These are phyloP conservation scores for Herpotrichia juniperi DNA, from an alignment of 2,329 filamentous ascomycete genomes.

Conservation along the genomic window DNA sequence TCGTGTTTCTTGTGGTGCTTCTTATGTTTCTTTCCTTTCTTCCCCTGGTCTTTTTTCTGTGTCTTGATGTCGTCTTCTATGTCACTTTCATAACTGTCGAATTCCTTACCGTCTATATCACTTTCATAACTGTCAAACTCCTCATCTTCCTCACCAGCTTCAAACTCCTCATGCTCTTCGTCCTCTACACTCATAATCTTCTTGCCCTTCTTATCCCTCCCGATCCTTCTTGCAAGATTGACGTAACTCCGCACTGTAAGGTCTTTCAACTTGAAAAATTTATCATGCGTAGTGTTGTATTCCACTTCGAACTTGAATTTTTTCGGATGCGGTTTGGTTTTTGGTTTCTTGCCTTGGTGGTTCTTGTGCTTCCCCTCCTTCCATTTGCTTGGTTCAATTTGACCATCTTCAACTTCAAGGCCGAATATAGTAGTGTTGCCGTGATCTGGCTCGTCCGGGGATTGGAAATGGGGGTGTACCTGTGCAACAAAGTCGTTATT, in stretches of 20 bases:
- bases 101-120: slow-evolving; percentile 45
- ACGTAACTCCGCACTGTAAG: slow-evolving; percentile 84
- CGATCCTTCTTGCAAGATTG: slow-evolving; percentile 80
- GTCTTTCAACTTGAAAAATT: slow-evolving; percentile 76
- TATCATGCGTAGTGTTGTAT: slow-evolving; percentile 82
- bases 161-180: slow-evolving; percentile 14
- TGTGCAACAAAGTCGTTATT: slow-evolving; percentile 69
- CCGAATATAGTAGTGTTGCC: slow-evolving; percentile 28
- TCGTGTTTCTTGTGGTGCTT: slow-evolving; percentile 50
- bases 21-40: slow-evolving; percentile 60
- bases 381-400: slow-evolving; percentile 56
- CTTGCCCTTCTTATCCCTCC: slow-evolving; percentile 50
- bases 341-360: slow-evolving; percentile 55
- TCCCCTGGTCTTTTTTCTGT: slow-evolving; percentile 51
- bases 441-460: slow-evolving; percentile 10
- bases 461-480: not conserved
- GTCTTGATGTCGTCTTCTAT: slow-evolving; percentile 36
- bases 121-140: slow-evolving; percentile 35
- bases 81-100: slow-evolving; percentile 26
- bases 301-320: slow-evolving; percentile 79
- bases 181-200: slow-evolving; percentile 29
- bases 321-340: slow-evolving; percentile 62
- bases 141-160: slow-evolving; percentile 8
- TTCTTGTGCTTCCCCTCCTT: slow-evolving; percentile 69
- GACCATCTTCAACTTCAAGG: slow-evolving; percentile 28